Base-by-base conservation (phyloP, 2,329 filamentous ascomycete genomes). In the Neophaeococcomyces aloes region DNA sequence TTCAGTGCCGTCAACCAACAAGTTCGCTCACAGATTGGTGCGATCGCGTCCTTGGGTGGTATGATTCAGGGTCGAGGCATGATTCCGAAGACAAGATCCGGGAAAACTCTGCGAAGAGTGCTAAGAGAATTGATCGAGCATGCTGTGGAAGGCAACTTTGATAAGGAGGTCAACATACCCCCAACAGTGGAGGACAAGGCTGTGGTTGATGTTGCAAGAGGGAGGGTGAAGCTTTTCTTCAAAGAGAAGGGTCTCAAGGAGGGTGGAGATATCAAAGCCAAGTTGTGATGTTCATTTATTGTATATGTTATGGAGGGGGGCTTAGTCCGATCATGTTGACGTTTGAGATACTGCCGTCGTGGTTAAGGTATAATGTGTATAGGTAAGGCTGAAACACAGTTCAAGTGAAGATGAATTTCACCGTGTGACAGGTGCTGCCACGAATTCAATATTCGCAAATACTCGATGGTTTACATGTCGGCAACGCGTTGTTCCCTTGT, bases 71-170 rank as follows among this genome's bases (percentile, higher is more conserved):
- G 85, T 30, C 79, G 78, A 52, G 81, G 81, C 13, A 88, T 94
- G 73, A 94, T 95, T 41, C 88, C 89, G 4, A 88, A 88, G 68
- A 95, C 89, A 13, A 68, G 88, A 21, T 86, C 81, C n/a, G 89
- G 89, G 21, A 96, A 95, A 73, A 94, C 86, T 3, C 63, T 95
- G 47, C 72, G 88, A 3, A 71, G 88, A 18, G 86, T 94, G 25
- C 65, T 95, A 60, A 72, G 85, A 25, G 85, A 94, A 65, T 65
- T 95, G 52, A 66, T 94, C 13, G 88, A 95, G 66, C 86, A 93
- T 58, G 86, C 78, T 0, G 78, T 81, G 4, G 74, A 81, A 47
- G 84, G 76, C 1, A 76, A 88, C 19, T 82, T 82, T 54, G 79
- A 81, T 13, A 82, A 78, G 59, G 68, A 75, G 37, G 81, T 94